Base-by-base conservation (phyloP, 1,139 yeast species). In the Taphrina pruni region DNA sequence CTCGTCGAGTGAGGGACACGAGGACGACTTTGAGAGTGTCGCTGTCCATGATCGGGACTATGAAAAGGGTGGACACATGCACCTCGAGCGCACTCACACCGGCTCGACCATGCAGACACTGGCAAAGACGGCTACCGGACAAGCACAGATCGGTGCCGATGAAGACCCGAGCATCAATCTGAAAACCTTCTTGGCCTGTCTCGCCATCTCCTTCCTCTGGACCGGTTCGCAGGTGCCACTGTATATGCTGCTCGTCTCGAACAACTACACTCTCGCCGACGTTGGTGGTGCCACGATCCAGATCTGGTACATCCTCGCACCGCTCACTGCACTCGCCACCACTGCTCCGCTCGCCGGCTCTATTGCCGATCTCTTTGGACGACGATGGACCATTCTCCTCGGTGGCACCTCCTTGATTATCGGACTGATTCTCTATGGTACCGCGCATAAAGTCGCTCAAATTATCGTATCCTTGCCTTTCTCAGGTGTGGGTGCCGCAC, bases 361-460 rank as follows among this genome's bases (percentile, higher is more conserved):
- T 52, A 72, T 85, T 26, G 81, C 87, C 70, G 90, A 87, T 76
- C 80, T 81, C 70, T 70, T 85, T 66, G 90, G 90, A 73, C 85
- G 90, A 81, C 83, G 87, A 74, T 80, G 82, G 82, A 80, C 86
- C 65, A 79, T 86, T 65, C 82, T 87, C 69, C 76, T 85, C 57
- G 79, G 83, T 41, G 79, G 88, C 70, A 36, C 81, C 69, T 81
- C 87, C 60, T 86, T 85, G 79, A 80, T 82, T 73, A 74, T 86
- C 69, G 90, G 90, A 75, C 83, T 86, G 70, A 78, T 83, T 71
- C 80, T 87, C 72, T 90, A 87, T 45, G 66, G 66, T 2, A 62
- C 66, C 2, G 60, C 66, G 6, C 56, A 62, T n/a, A 21, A 36
- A 9, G 60, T 51, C 38, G n/a, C 52, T 9, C 66, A 62, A 20